These are phyloP conservation scores for Linaria vulgaris DNA, from an alignment of 257 asterid species.

Conservation along the genomic window DNA sequence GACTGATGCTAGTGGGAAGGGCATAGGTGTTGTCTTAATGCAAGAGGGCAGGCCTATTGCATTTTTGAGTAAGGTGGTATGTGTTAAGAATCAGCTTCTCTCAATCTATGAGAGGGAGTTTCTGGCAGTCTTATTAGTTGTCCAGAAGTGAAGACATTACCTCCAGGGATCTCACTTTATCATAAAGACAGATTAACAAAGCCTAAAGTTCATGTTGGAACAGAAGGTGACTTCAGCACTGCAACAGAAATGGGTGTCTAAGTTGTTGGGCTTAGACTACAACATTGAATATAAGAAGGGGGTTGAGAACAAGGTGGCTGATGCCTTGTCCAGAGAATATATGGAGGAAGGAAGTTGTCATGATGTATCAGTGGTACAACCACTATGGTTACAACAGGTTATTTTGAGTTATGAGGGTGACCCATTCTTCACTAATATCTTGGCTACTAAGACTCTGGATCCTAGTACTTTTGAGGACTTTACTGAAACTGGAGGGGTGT, in stretches of 20 bases:
- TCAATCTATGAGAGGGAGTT: no score
- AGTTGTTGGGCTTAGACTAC: no score
- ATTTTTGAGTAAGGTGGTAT: background rate
- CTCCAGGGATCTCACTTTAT: background rate
- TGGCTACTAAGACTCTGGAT: no score
- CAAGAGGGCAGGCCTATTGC: background rate
- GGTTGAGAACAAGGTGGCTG: no score
- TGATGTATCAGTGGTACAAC: background rate
- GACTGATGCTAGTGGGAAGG: no score
- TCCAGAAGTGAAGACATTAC: no score
- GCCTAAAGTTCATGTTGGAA: background rate
- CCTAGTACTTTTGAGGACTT: background rate
- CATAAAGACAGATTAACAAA: background rate
- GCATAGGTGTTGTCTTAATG: background rate
- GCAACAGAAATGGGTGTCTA: background rate
- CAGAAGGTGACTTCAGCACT: background rate
- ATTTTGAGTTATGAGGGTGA: background rate
- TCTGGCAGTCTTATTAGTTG: no score
- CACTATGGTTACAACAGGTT: background rate
- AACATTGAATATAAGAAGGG: no score
- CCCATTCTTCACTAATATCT: no score
- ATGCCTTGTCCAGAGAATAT: background rate
- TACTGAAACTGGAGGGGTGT: background rate
- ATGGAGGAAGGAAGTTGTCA: background rate
- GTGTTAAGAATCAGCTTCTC: background rate